Evolutionary conservation across 2,329 filamentous ascomycete species (phyloP).

Genomic region (Fusarium sp.): DNA sequence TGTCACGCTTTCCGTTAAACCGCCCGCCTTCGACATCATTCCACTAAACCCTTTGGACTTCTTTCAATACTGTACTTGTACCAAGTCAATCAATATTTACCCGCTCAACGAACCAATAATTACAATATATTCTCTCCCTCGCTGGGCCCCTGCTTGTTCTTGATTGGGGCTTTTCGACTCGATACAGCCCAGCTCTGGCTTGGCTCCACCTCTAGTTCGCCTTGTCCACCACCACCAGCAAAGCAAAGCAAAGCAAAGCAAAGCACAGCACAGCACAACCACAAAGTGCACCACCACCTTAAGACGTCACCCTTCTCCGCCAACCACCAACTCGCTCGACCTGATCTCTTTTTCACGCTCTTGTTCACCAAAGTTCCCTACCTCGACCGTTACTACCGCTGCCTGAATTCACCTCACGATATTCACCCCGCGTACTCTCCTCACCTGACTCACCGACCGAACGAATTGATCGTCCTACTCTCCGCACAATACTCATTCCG

Average conservation of each 20-base stretch:
- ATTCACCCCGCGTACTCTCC: slow-evolving; percentile 1
- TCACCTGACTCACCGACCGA: slow-evolving; percentile 8
- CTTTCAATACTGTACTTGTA: neutral
- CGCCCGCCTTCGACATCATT: slow-evolving; percentile 18
- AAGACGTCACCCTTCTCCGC: slow-evolving; percentile 32
- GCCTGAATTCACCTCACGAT: slow-evolving; percentile 4
- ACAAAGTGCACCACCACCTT: slow-evolving; percentile 10
- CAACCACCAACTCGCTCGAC: slow-evolving; percentile 4
- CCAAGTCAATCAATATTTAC: slow-evolving; percentile 1
- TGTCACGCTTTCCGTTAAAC: slow-evolving; percentile 5
- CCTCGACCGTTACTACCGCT: neutral
- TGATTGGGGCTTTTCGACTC: slow-evolving; percentile 23
- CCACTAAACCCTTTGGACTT: neutral
- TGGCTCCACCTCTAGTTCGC: slow-evolving; percentile 33
- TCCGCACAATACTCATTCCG: slow-evolving; percentile 3
- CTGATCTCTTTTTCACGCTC: slow-evolving; percentile 17
- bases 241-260: slow-evolving; percentile 1
- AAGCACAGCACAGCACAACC: neutral
- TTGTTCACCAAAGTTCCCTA: neutral
- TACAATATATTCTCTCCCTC: slow-evolving; percentile 13
- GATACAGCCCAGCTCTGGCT: slow-evolving; percentile 31
- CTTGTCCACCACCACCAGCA: slow-evolving; percentile 22
- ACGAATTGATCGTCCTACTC: slow-evolving; percentile 9
- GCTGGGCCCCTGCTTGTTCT: neutral
- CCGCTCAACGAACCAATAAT: slow-evolving; percentile 15